Evolutionary conservation across 2,329 filamentous ascomycete genomes (phyloP).

Genomic region (Gliomastix tumulicola): DNA sequence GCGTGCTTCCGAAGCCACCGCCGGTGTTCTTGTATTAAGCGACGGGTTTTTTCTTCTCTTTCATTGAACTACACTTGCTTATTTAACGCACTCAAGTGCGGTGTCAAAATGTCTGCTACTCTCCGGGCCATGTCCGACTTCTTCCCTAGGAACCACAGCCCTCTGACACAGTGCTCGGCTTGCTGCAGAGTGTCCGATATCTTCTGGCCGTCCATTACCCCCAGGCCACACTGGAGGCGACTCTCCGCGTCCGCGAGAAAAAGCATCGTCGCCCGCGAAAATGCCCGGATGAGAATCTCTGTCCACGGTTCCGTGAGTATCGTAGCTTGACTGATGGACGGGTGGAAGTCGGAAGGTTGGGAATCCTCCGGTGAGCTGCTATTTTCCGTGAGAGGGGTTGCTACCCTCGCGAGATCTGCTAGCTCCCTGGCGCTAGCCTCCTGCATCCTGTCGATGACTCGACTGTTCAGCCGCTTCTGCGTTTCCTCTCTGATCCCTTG

Average conservation of each 20-base stretch:
- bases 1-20: no score
- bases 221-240: no score
- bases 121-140: slow-evolving; percentile 41
- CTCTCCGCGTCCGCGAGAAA: slow-evolving; percentile 23
- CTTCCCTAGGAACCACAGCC: slow-evolving; percentile 44
- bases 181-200: no score
- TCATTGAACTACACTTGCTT: no score
- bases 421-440: slow-evolving; percentile 34
- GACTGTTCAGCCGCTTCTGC: slow-evolving; percentile 12
- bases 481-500: slow-evolving; percentile 12
- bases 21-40: no score
- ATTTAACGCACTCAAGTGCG: no score
- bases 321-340: slow-evolving; percentile 44
- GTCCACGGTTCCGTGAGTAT: slow-evolving; percentile 55
- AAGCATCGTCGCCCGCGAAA: slow-evolving; percentile 35
- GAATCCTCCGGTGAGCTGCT: no score
- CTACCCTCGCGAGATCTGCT: slow-evolving; percentile 38
- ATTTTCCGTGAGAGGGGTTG: no score
- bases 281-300: slow-evolving; percentile 43
- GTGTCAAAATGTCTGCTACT: slow-evolving; percentile 12
- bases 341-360: slow-evolving; percentile 45
- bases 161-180: slow-evolving; percentile 41
- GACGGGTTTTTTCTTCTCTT: no score
- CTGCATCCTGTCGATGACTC: slow-evolving; percentile 30
- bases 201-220: no score